Evolutionary conservation across 805 yeast species (phyloP).

Genomic region (Nakazawaea peltata): DNA sequence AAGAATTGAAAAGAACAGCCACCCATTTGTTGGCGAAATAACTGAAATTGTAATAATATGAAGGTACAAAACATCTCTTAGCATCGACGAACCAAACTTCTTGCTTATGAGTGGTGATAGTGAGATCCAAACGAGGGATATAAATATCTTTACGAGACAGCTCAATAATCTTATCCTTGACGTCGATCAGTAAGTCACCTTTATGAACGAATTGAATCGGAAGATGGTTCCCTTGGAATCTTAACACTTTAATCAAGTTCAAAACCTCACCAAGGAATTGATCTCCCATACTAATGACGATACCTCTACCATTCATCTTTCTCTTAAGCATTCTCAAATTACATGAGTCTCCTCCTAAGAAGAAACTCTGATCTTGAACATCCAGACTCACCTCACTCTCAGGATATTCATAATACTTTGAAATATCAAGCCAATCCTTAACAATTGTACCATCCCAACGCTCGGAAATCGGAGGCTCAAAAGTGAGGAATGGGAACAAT

Average conservation of each 20-base stretch:
- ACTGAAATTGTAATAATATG: constrained; percentile 18
- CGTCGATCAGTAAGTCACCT: constrained; percentile 27
- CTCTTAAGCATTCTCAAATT: constrained; percentile 22
- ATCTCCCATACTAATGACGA: constrained; percentile 45
- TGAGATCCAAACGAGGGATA: constrained; percentile 2
- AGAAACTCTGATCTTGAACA: background rate
- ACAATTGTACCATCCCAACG: constrained; percentile 10
- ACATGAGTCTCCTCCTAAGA: constrained; percentile 7
- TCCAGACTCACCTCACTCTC: constrained; percentile 13
- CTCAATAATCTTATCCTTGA: constrained; percentile 25
- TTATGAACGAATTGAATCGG: constrained; percentile 43
- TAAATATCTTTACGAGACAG: constrained; percentile 23
- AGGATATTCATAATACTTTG: constrained; percentile 9
- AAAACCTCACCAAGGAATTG: constrained; percentile 36
- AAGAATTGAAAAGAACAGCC: constrained; percentile 50
- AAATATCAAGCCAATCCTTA: constrained; percentile 7
- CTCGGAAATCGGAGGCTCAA: constrained; percentile 19
- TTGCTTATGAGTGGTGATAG: constrained; percentile 13
- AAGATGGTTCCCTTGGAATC: constrained; percentile 38
- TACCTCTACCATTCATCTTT: constrained; percentile 37
- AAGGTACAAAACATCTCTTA: constrained; percentile 18
- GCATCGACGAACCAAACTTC: constrained; percentile 26
- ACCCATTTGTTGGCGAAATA: constrained; percentile 38
- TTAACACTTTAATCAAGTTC: constrained; percentile 37
- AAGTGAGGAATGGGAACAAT: constrained; percentile 23